phyloP scores from a whole-genome alignment of 2,329 filamentous ascomycete genomes.

The Xylariaceae sp. region DNA sequence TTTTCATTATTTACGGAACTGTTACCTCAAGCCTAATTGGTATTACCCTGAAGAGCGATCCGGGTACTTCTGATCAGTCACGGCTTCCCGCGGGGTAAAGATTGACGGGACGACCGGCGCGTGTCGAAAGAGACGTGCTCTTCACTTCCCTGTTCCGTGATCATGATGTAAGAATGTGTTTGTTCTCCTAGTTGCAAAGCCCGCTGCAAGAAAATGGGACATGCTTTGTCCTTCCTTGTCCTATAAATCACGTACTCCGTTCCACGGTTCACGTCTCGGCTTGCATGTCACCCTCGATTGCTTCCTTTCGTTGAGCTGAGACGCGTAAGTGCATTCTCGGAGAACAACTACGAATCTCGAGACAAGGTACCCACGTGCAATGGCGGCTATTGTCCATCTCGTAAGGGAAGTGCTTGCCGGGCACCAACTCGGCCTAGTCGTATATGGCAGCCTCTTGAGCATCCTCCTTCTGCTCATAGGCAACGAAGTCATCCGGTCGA shows the following conservation, averaged over 20 bases:
- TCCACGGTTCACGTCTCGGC: no score
- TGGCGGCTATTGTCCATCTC: constrained; percentile 9
- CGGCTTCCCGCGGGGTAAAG: no score
- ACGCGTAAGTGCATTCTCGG: neutral
- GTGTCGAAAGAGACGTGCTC: no score
- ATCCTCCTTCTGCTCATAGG: constrained; percentile 21
- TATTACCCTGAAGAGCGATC: no score
- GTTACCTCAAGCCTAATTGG: no score
- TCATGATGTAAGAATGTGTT: no score
- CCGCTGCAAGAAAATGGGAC: no score
- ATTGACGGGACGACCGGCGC: no score
- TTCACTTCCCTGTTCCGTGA: no score
- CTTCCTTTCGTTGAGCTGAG: neutral
- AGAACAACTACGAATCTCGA: neutral
- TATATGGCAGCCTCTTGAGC: constrained; percentile 5
- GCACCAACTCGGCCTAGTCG: constrained; percentile 2
- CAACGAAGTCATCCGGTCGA: constrained; percentile 26
- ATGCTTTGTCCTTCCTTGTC: neutral
- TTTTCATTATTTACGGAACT: no score
- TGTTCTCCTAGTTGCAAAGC: no score
- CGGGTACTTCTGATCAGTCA: no score
- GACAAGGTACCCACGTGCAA: neutral
- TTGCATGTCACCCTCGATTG: neutral
- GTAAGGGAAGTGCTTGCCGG: constrained; percentile 1
- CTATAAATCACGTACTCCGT: neutral